Conservation (phyloP, 768 basidiomycete species). For the Rubroboletus satanas region DNA sequence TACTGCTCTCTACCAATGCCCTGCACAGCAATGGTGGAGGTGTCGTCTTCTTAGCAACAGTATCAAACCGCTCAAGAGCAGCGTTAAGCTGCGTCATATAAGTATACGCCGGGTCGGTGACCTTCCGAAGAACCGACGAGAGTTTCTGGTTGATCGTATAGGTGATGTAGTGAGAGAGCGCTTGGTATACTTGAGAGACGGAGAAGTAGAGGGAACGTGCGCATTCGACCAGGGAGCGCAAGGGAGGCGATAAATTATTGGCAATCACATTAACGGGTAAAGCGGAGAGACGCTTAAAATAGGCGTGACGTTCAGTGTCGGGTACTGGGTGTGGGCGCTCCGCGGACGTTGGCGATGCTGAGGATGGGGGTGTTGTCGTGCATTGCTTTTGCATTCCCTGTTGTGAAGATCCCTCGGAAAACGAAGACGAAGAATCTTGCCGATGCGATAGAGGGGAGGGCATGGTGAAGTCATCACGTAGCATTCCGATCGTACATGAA, state of each 20-base stretch:
- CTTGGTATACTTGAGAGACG: constrained; percentile 85
- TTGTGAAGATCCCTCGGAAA: constrained; percentile 28
- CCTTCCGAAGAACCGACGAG: constrained; percentile 73
- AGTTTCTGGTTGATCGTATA: constrained; percentile 81
- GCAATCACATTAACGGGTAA: constrained; percentile 59
- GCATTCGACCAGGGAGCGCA: constrained; percentile 76
- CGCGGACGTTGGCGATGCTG: constrained; percentile 38
- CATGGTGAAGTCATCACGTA: constrained; percentile 32
- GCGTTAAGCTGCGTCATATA: constrained; percentile 84
- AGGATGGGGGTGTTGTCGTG: constrained; percentile 31
- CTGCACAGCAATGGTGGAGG: constrained; percentile 75
- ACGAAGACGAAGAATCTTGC: constrained; percentile 46
- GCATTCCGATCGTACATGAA: constrained; percentile 12
- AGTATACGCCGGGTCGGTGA: constrained; percentile 78
- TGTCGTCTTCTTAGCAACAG: constrained; percentile 60
- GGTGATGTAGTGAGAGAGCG: constrained; percentile 81
- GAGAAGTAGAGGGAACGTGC: constrained; percentile 91
- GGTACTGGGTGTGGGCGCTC: constrained; percentile 41
- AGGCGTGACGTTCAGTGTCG: constrained; percentile 81
- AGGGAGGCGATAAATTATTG: constrained; percentile 62
- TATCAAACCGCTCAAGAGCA: constrained; percentile 88
- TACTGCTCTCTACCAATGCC: constrained; percentile 75
- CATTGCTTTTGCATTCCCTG: constrained; percentile 23
- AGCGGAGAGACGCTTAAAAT: constrained; percentile 89
- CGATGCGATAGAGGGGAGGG: constrained; percentile 40